Base-by-base conservation (phyloP, 2,329 filamentous ascomycete genomes). In the Trichoderma asperellum region DNA sequence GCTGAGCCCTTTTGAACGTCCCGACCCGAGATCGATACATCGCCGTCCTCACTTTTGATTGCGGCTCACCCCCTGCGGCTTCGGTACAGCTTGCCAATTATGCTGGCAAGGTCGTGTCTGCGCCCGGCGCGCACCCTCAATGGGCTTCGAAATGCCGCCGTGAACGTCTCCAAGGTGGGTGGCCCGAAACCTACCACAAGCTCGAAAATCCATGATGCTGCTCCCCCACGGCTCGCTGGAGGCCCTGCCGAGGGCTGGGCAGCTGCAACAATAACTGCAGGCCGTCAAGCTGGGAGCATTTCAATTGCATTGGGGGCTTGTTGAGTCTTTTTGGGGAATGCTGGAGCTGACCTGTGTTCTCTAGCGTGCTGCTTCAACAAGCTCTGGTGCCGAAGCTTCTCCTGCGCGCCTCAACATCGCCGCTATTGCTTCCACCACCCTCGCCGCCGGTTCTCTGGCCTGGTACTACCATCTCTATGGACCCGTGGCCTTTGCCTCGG, bases 381-480 rank as follows among this genome's bases (percentile, higher is more conserved):
- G 89, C 83, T 91, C 91, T 82, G 86, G 88, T 81, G 88, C 91
- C 81, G 88, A 91, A 79, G 80, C 82, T 72, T 91, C 92, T 77
- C 87, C 92, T 77, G 90, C 92, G 83, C 90, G 91, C 83, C 87
- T 96, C 82, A 97, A 95, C 83, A 86, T 94, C 77, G 92, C 94
- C 80, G 93, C 93, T 79, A 88, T 89, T 78, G 92, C 92, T 79
- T 94, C 96, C 76, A 97, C 94, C 76, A 89, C 91, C 77, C 87
- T 94, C 79, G 93, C 95, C 77, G 86, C 93, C 82, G 94, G 94
- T 77, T 95, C 95, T 75, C 90, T 95, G 78, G 94, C 93, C 76
- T 98, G 94, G 94, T 98, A 97, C 86, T 97, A 95, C 83, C 93
- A 97, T 84, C 90, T 97, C 76, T 98, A 97, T 83, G 96, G 94